phyloP scores from a whole-genome alignment of 306 rosid genomes.

The Quercus variabilis region DNA sequence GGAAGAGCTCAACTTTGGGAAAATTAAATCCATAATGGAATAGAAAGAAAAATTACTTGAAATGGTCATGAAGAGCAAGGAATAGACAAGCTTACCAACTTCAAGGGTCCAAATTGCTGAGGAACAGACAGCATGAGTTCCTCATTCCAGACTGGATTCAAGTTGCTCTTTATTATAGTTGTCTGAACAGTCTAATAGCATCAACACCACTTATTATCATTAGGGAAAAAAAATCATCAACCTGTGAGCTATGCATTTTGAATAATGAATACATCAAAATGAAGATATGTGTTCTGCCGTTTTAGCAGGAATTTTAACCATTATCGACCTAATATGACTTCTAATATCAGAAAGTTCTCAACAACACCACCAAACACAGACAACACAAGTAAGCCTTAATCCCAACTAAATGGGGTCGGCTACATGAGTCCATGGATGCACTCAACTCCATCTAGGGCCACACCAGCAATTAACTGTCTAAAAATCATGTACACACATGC shows the following conservation, averaged over 20 bases:
- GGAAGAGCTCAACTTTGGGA: neutral
- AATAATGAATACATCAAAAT: neutral
- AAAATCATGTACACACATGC: neutral
- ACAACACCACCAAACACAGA: neutral
- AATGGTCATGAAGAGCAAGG: neutral
- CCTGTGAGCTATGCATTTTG: neutral
- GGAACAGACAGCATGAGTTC: conserved; percentile 98
- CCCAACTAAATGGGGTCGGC: neutral
- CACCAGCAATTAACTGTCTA: neutral
- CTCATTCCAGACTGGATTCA: conserved; percentile 99
- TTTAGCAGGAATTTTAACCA: neutral
- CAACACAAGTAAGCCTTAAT: neutral
- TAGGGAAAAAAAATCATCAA: conserved; percentile 24
- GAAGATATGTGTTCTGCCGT: neutral
- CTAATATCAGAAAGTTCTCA: neutral
- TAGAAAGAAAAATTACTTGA: conserved; percentile 2
- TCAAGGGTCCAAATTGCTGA: conserved; percentile 61
- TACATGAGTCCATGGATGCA: neutral
- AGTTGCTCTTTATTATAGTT: conserved; percentile 56
- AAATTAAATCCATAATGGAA: neutral
- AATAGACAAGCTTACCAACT: conserved; percentile 60
- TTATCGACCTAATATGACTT: neutral
- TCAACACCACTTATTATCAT: conserved; percentile 21
- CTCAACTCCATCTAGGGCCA: neutral
- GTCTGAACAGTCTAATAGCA: conserved; percentile 69